phyloP scores from a whole-genome alignment of 169 alveolate species.

The Eimeria maxima region DNA sequence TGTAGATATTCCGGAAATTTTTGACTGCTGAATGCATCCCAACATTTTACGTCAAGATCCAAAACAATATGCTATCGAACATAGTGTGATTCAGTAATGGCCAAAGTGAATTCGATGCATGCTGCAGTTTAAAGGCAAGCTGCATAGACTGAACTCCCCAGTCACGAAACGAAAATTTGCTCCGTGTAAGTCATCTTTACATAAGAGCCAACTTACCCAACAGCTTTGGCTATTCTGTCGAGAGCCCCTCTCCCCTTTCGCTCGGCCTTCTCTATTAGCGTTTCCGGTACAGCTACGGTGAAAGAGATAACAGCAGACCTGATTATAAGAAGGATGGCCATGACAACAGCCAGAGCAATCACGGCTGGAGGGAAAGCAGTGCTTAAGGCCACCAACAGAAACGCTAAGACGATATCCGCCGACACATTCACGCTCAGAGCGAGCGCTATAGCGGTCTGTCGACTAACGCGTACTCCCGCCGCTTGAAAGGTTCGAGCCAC shows the following conservation, averaged over 20 bases:
- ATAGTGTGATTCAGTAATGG: background rate
- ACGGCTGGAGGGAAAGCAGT: background rate
- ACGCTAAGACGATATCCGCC: background rate
- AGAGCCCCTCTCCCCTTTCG: conserved; percentile 1
- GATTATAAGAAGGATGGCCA: background rate
- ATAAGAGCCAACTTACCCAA: background rate
- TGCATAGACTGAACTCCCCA: background rate
- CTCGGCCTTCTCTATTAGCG: background rate
- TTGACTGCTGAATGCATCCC: background rate
- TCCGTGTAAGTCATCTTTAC: background rate
- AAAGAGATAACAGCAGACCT: background rate
- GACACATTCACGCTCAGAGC: conserved; percentile 9
- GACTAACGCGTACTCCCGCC: background rate
- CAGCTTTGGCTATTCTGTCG: background rate
- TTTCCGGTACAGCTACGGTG: conserved; percentile 2
- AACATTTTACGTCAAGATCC: background rate
- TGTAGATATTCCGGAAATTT: background rate
- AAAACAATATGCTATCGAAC: background rate
- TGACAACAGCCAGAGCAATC: background rate
- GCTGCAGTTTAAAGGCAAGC: background rate
- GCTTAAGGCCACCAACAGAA: conserved; percentile 13
- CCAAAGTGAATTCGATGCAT: background rate
- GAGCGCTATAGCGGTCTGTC: background rate
- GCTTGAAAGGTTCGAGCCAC: background rate
- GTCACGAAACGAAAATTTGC: background rate